A percentile compares a stretch with the other conserved stretches of the same genome.
Evolutionary conservation across 352 stramenopile species (phyloP).

Genomic region (Thraustochytrium sp.): DNA sequence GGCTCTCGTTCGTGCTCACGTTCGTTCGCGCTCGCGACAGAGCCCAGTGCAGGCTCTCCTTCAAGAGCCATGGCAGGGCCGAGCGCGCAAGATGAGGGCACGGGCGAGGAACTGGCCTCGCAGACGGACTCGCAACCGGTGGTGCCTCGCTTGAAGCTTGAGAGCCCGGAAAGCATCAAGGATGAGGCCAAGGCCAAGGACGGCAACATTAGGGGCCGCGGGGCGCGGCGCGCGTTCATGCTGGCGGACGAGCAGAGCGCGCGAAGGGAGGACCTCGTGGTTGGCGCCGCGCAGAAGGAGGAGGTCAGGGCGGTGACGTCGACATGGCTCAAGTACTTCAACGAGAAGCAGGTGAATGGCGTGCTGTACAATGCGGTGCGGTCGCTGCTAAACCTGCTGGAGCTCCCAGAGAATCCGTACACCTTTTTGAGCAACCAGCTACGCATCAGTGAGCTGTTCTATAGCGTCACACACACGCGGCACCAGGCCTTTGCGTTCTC

Average conservation of each 20-base stretch:
- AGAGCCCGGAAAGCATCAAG: too few species aligned
- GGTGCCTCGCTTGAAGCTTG: too few species aligned
- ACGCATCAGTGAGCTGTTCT: constrained; percentile 15
- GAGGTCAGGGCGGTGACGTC: neutral
- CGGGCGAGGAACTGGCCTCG: too few species aligned
- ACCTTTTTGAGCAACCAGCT: constrained; percentile 33
- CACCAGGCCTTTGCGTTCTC: neutral
- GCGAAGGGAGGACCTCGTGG: neutral
- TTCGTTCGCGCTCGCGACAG: too few species aligned
- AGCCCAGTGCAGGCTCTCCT: too few species aligned
- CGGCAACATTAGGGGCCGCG: too few species aligned
- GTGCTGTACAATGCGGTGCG: constrained; percentile 15
- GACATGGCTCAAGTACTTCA: constrained; percentile 37
- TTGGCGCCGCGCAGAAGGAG: constrained; percentile 18
- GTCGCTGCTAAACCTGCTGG: constrained; percentile 1
- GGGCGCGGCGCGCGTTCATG: neutral
- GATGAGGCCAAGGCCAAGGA: too few species aligned
- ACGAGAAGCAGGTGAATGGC: constrained; percentile 21
- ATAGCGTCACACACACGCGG: neutral
- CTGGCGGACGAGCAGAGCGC: neutral
- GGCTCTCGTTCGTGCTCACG: too few species aligned
- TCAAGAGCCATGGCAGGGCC: too few species aligned
- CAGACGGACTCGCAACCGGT: too few species aligned
- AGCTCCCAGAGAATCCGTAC: constrained; percentile 38
- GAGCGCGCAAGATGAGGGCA: too few species aligned